Percentiles rank a stretch among this genome's conserved stretches.
Evolutionary conservation across 768 basidiomycete genomes (phyloP).

Genomic region (Botryobasidium botryosum): DNA sequence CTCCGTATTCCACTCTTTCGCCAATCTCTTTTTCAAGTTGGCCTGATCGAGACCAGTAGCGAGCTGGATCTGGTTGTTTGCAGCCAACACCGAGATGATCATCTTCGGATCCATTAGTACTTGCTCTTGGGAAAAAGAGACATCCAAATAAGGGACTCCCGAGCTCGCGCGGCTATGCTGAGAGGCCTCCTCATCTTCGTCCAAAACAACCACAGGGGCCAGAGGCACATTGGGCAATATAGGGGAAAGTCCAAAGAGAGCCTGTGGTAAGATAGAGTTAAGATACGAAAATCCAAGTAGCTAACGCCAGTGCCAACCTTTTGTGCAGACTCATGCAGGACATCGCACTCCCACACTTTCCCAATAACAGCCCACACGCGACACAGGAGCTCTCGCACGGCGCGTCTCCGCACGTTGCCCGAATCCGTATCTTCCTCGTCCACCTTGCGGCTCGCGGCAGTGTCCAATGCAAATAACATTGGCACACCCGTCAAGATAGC

Average conservation of each 20-base stretch:
- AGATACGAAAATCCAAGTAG: background rate
- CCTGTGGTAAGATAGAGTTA: slow-evolving; percentile 21
- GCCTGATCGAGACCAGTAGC: slow-evolving; percentile 47
- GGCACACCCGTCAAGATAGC: slow-evolving; percentile 65
- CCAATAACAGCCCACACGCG: slow-evolving; percentile 55
- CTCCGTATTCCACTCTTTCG: slow-evolving; percentile 54
- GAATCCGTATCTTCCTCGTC: slow-evolving; percentile 26
- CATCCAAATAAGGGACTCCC: too few relatives aligned
- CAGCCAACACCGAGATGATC: slow-evolving; percentile 39
- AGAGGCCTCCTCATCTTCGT: slow-evolving; percentile 28
- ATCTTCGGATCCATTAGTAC: slow-evolving; percentile 35
- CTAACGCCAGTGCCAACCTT: slow-evolving; percentile 26
- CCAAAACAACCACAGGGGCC: slow-evolving; percentile 26
- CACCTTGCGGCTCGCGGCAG: slow-evolving; percentile 25
- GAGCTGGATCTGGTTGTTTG: slow-evolving; percentile 37
- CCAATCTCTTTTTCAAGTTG: slow-evolving; percentile 35
- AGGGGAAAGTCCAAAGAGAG: slow-evolving; percentile 24
- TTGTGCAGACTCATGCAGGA: slow-evolving; percentile 36
- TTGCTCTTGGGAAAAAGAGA: slow-evolving; percentile 17
- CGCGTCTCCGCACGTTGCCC: slow-evolving; percentile 29
- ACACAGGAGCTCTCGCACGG: slow-evolving; percentile 45
- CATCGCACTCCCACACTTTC: slow-evolving; percentile 45
- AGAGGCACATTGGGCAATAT: slow-evolving; percentile 23
- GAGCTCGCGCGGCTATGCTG: too few relatives aligned
- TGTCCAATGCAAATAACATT: slow-evolving; percentile 66